Evolutionary conservation across 2,329 filamentous ascomycete genomes (phyloP).

Genomic region (Epichloe sibirici): DNA sequence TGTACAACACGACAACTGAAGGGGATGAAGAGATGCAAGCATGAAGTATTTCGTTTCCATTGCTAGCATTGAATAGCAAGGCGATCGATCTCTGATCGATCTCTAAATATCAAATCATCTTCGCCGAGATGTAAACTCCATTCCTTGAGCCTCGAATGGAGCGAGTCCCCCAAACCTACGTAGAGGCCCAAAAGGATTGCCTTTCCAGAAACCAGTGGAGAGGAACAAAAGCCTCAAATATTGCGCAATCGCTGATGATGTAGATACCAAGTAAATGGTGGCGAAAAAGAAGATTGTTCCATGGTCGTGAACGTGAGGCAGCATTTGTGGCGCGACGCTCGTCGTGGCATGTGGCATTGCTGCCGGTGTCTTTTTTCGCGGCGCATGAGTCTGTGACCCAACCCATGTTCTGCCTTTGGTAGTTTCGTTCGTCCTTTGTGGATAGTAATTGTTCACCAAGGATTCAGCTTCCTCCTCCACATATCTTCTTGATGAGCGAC

Average conservation of each 20-base stretch:
- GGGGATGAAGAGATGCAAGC: background rate
- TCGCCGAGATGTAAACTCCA: background rate
- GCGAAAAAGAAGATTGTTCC: background rate
- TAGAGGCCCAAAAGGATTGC: background rate
- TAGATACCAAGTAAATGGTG: conserved; percentile 1
- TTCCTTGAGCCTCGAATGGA: background rate
- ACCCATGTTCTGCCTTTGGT: too few species aligned
- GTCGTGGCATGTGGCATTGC: conserved; percentile 1
- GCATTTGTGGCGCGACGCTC: background rate
- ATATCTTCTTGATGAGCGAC: conserved; percentile 30
- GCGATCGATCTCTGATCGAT: background rate
- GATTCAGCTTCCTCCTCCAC: conserved; percentile 32
- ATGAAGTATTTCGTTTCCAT: background rate
- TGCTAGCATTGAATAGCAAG: background rate
- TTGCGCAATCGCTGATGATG: conserved; percentile 4
- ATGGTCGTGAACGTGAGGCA: background rate
- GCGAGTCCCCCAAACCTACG: background rate
- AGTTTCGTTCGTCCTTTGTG: too few species aligned
- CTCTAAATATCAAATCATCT: background rate
- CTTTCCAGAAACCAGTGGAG: background rate
- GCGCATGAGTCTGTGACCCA: background rate
- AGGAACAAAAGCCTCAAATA: background rate
- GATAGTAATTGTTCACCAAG: conserved; percentile 10
- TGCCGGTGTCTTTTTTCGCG: background rate
- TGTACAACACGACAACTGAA: background rate